These are phyloP conservation scores for Candolleomyces aberdarensis DNA, from an alignment of 768 basidiomycete genomes.

Conservation along the genomic window DNA sequence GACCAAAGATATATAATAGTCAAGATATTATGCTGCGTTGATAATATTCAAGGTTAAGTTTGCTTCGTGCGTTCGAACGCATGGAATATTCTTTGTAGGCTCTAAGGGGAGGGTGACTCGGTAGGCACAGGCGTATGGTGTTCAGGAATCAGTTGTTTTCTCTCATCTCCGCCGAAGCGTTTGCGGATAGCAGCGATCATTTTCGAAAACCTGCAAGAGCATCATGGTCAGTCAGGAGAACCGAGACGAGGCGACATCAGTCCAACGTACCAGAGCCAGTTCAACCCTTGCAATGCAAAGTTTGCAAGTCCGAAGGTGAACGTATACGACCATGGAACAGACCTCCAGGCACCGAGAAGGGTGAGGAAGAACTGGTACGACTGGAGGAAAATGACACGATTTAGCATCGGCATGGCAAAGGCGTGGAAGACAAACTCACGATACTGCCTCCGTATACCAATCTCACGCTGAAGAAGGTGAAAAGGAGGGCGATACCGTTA, in stretches of 20 bases:
- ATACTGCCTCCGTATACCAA: constrained; percentile 65
- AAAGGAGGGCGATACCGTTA: constrained; percentile 68
- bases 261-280: constrained; percentile 69
- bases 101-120: too few species aligned
- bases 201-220: constrained; percentile 58
- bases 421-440: constrained; percentile 24
- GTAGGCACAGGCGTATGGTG: constrained; percentile 1
- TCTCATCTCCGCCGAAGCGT: constrained; percentile 43
- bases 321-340: constrained; percentile 51
- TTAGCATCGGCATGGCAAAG: not conserved
- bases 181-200: constrained; percentile 67
- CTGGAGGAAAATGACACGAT: constrained; percentile 27
- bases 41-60: too few species aligned
- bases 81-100: too few species aligned
- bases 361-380: constrained; percentile 66
- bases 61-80: too few species aligned
- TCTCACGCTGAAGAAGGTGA: constrained; percentile 66
- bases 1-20: too few species aligned
- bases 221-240: not conserved
- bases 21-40: too few species aligned
- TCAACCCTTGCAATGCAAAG: constrained; percentile 64
- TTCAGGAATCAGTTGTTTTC: constrained; percentile 18
- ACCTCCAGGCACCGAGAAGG: constrained; percentile 48
- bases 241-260: not conserved
- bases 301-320: constrained; percentile 57